Evolutionary conservation across 2,329 filamentous ascomycete genomes (phyloP).

Genomic region (Thelonectria olida): DNA sequence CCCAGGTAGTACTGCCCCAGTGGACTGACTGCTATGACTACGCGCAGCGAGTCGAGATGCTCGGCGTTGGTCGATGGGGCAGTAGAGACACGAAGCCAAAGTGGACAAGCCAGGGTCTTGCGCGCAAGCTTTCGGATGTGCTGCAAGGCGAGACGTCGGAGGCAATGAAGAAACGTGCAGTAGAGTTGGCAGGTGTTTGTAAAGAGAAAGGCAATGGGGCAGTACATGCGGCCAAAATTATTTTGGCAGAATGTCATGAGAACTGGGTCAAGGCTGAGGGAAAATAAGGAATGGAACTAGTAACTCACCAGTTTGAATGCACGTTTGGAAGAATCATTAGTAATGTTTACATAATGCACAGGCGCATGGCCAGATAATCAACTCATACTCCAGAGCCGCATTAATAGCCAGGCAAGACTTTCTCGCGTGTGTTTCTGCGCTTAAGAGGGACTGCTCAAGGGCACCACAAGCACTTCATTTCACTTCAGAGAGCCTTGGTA

Average conservation of each 20-base stretch:
- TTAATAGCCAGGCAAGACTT: no score
- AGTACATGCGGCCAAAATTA: background rate
- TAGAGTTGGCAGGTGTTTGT: background rate
- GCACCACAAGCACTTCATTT: no score
- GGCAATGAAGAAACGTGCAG: background rate
- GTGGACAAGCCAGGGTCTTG: constrained; percentile 29
- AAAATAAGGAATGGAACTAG: background rate
- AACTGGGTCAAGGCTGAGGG: background rate
- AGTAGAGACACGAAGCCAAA: constrained; percentile 33
- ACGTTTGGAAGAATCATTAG: no score
- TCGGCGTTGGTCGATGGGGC: constrained; percentile 51
- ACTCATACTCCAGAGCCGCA: no score
- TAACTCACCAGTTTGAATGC: no score
- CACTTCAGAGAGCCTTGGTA: no score
- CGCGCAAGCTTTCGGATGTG: background rate
- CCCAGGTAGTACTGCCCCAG: constrained; percentile 54
- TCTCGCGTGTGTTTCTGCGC: no score
- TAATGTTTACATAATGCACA: no score
- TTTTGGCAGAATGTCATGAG: background rate
- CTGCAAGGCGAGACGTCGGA: background rate
- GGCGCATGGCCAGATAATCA: no score
- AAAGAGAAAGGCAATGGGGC: constrained; percentile 2
- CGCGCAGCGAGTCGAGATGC: constrained; percentile 52
- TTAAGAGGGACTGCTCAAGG: no score
- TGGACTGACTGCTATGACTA: constrained; percentile 60